phyloP scores from a whole-genome alignment of 2,329 filamentous ascomycete genomes.

The Diaporthe capsici region DNA sequence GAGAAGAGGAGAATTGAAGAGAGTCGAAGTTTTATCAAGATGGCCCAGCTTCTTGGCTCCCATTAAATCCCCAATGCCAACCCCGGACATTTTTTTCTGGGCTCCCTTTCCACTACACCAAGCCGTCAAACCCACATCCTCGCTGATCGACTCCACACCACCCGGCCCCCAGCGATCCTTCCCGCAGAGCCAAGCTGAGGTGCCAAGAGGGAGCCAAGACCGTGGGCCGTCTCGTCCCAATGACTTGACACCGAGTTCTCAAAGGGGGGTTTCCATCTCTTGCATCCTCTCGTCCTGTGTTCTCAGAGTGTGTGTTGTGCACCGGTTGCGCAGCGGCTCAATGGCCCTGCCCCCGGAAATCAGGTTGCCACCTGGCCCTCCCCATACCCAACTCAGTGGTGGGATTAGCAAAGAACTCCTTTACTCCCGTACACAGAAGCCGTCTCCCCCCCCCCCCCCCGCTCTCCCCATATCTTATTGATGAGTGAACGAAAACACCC shows the following conservation, averaged over 20 bases:
- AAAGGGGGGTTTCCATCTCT: not conserved
- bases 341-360: not conserved
- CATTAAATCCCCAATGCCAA: not conserved
- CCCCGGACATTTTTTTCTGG: slow-evolving; percentile 5
- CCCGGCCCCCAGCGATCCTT: slow-evolving; percentile 15
- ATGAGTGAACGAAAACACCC: not conserved
- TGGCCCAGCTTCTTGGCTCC: slow-evolving; percentile 33
- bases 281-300: not conserved
- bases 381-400: not conserved
- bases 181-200: slow-evolving; percentile 36
- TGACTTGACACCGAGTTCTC: slow-evolving; percentile 34
- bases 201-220: slow-evolving; percentile 30
- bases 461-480: not conserved
- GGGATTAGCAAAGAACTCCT: not conserved
- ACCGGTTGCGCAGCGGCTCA: not conserved
- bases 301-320: not conserved
- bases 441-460: not conserved
- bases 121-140: slow-evolving; percentile 15
- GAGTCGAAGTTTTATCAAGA: not conserved
- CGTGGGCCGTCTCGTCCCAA: slow-evolving; percentile 9
- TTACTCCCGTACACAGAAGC: slow-evolving; percentile 5
- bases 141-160: slow-evolving; percentile 27
- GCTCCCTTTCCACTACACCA: slow-evolving; percentile 5
- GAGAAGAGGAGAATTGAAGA: not conserved
- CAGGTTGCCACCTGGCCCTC: not conserved